Percentiles rank a stretch among this genome's conserved stretches.
Conservation (phyloP, 805 yeast species). For the Candida silvatica region DNA sequence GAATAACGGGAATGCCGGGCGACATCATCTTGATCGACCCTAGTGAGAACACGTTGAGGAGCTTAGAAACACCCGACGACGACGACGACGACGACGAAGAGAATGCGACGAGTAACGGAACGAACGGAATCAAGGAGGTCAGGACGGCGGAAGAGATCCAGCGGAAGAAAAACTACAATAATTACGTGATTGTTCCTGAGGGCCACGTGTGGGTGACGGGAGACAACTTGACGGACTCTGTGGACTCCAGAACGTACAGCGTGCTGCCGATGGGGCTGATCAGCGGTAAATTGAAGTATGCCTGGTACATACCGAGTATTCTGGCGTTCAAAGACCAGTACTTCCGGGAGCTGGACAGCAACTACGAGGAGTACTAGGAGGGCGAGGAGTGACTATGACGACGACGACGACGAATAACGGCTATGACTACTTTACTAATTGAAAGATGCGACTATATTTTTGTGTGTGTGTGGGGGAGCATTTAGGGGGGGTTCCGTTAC, state of each 20-base stretch:
- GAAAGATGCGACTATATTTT: too few relatives aligned
- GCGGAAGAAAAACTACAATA: constrained; percentile 24
- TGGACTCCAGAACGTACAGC: constrained; percentile 85
- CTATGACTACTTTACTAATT: too few relatives aligned
- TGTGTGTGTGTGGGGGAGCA: too few relatives aligned
- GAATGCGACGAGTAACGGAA: constrained; percentile 1
- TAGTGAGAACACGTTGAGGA: constrained; percentile 41
- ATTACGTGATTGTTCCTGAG: constrained; percentile 71
- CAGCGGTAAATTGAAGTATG: constrained; percentile 79
- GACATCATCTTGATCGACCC: constrained; percentile 81
- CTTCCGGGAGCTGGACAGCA: constrained; percentile 48
- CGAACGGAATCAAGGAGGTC: not conserved
- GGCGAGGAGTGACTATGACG: too few relatives aligned
- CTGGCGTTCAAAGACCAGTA: constrained; percentile 33
- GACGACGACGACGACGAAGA: constrained; percentile 1
- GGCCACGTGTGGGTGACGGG: constrained; percentile 99
- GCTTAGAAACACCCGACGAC: constrained; percentile 5
- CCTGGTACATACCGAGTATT: constrained; percentile 37
- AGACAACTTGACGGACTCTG: constrained; percentile 78
- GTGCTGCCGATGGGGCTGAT: constrained; percentile 86
- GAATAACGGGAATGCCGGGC: constrained; percentile 96
- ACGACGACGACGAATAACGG: too few relatives aligned
- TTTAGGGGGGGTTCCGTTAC: too few relatives aligned
- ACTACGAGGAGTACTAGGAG: constrained; percentile 24
- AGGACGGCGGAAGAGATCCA: constrained; percentile 10